Percentiles rank a stretch among this genome's conserved stretches.
These are phyloP conservation scores for Colletotrichum siamense DNA, from an alignment of 2,329 filamentous ascomycete species.

Conservation along the genomic window DNA sequence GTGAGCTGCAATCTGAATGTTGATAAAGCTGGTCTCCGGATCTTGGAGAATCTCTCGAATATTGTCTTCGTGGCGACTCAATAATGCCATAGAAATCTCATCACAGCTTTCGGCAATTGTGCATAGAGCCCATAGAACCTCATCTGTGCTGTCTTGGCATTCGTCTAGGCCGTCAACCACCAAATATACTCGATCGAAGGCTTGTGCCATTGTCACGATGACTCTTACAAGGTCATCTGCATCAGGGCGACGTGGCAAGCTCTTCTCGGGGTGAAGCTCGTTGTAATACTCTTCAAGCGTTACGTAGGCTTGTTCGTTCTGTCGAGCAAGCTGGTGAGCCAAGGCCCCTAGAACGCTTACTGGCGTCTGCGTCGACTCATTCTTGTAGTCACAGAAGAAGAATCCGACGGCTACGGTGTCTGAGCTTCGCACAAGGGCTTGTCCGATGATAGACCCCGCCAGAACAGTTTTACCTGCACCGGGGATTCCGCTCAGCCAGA, in stretches of 20 bases:
- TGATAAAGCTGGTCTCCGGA: no score
- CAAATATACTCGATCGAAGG: neutral
- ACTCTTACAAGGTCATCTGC: accelerated
- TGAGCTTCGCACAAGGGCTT: neutral
- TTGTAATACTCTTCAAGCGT: neutral
- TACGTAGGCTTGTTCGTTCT: neutral
- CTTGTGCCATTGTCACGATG: accelerated
- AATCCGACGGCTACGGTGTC: neutral
- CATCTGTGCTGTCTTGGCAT: neutral
- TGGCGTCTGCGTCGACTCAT: neutral
- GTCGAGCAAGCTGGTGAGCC: neutral
- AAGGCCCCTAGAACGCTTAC: neutral
- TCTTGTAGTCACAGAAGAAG: constrained; percentile 15
- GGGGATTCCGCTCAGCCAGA: neutral
- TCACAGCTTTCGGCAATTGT: neutral
- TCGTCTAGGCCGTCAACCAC: neutral
- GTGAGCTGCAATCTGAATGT: neutral
- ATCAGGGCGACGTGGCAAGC: neutral
- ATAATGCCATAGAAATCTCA: neutral
- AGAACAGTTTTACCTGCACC: constrained; percentile 1
- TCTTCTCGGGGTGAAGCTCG: neutral
- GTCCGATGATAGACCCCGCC: neutral
- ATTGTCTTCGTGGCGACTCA: neutral
- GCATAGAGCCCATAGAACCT: neutral
- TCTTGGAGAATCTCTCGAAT: no score